Conservation (phyloP, 495 filamentous ascomycete genomes). For the Amniculicola lignicola region DNA sequence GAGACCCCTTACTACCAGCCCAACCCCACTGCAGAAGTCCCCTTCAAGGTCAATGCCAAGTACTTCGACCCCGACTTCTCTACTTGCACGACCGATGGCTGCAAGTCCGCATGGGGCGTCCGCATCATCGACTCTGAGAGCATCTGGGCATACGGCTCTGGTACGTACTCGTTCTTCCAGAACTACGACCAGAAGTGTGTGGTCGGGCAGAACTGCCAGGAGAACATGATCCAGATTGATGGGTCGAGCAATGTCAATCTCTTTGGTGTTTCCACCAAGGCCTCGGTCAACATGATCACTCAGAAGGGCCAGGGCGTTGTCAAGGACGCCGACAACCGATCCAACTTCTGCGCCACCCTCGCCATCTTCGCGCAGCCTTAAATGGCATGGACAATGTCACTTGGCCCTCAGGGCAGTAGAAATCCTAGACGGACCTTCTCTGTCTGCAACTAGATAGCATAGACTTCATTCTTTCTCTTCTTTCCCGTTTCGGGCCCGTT, state of each 20-base stretch:
- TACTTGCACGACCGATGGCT: constrained; percentile 38
- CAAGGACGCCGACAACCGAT: constrained; percentile 39
- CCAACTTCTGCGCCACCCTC: constrained; percentile 41
- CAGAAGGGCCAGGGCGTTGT: constrained; percentile 43
- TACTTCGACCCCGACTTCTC: constrained; percentile 43
- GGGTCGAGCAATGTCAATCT: constrained; percentile 60
- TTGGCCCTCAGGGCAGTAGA: too few species aligned
- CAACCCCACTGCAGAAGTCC: constrained; percentile 36
- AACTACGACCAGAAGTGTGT: constrained; percentile 72
- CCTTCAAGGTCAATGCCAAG: constrained; percentile 36
- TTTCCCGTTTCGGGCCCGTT: neutral
- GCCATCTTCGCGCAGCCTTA: constrained; percentile 31
- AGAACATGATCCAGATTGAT: constrained; percentile 82
- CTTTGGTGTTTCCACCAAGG: constrained; percentile 84
- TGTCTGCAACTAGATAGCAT: too few species aligned
- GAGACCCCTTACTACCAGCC: constrained; percentile 61
- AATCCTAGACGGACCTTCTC: constrained; percentile 3
- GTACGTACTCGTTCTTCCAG: constrained; percentile 56
- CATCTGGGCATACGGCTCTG: constrained; percentile 39
- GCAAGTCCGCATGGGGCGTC: constrained; percentile 55
- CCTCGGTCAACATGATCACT: constrained; percentile 79
- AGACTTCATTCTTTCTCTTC: neutral
- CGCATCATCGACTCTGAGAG: constrained; percentile 41
- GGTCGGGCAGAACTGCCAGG: constrained; percentile 71
- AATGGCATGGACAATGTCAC: too few species aligned